A percentile compares a stretch with the other conserved stretches of the same genome.
phyloP scores from a whole-genome alignment of 1,139 yeast genomes.

The Blastobotrys elegans region DNA sequence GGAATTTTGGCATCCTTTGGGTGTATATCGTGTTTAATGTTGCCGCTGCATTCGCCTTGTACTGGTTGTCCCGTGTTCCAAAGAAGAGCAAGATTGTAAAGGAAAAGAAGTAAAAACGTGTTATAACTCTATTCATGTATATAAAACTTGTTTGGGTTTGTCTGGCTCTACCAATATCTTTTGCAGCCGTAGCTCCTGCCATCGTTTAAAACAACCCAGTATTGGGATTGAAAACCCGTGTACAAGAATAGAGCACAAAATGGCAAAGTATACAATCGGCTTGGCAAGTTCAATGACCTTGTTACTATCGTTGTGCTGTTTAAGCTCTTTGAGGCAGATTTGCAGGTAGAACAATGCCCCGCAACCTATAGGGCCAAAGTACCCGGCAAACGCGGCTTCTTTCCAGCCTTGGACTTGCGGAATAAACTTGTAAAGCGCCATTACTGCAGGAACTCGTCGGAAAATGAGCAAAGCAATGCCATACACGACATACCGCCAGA shows the following conservation, averaged over 20 bases:
- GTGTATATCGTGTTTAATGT: slow-evolving; percentile 50
- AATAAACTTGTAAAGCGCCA: slow-evolving; percentile 33
- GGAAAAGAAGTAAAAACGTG: no score
- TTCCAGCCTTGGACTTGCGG: slow-evolving; percentile 37
- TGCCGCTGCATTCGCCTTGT: slow-evolving; percentile 48
- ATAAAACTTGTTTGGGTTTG: no score
- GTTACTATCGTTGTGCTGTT: slow-evolving; percentile 13
- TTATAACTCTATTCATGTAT: no score
- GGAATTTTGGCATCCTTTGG: slow-evolving; percentile 54
- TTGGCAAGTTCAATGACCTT: slow-evolving; percentile 20
- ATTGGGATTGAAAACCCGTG: slow-evolving; percentile 32
- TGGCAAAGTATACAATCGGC: slow-evolving; percentile 29
- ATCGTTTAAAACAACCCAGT: slow-evolving; percentile 1
- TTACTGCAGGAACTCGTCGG: slow-evolving; percentile 36
- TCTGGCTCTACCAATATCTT: no score
- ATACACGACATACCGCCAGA: slow-evolving; percentile 34
- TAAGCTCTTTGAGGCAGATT: slow-evolving; percentile 24
- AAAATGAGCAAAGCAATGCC: slow-evolving; percentile 33
- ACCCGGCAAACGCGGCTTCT: slow-evolving; percentile 41
- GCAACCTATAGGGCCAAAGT: slow-evolving; percentile 46
- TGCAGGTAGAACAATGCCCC: slow-evolving; percentile 36
- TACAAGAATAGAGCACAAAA: slow-evolving; percentile 28
- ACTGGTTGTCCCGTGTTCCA: slow-evolving; percentile 80
- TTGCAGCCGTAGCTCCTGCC: not conserved
- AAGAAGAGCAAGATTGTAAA: slow-evolving; percentile 28